Evolutionary conservation across 139 green algal species (phyloP), one percentile per base, ranked within the genome.

Genomic region (Bryopsis sp.): DNA sequence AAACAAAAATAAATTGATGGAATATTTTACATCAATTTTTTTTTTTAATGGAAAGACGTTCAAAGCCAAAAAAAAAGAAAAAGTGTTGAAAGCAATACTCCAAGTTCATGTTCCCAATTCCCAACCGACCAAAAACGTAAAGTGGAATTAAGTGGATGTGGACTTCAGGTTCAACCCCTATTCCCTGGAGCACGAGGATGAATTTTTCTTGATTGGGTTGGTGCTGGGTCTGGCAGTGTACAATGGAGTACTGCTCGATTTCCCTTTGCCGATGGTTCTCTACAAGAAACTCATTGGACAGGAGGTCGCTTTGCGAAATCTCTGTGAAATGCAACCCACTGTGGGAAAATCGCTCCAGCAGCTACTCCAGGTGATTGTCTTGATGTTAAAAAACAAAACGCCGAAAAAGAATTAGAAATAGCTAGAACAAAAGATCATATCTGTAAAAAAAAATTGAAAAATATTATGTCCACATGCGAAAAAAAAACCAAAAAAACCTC

Each of bases 191-290:
- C 76, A 73, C 5, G 83, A 91, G 24, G 72, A 85, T 47, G 84
- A 88, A 64, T 92, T 90, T 76, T 82, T 90, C 72, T 79, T 97
- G 67, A 76, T 97, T 60, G 91, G 91, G 1, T 70, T 96, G 38
- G 83, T 95, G 69, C 75, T 95, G 32, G 89, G 90, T 2, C 80
- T 97, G 39, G 89, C 90, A 46, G 87, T 97, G 59, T 97, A 97
- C 84, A 97, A 97, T 82, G 76, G 78, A 36, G 91, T 97, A 54
- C 84, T 97, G 72, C 82, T 96, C 38, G 89, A 93, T 82, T 90
- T 97, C 69, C 84, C 88, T 2, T 76, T 96, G 72, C 90, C 90
- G 1, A 72, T 92, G 62, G 83, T 78, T n/a, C 79, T 96, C 31
- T 97, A 95, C 79, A 84, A 89, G 66, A 95, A 95, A 85, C 82